Base-by-base conservation (phyloP, 108 stramenopile genomes). In the Chaetoceros muelleri region DNA sequence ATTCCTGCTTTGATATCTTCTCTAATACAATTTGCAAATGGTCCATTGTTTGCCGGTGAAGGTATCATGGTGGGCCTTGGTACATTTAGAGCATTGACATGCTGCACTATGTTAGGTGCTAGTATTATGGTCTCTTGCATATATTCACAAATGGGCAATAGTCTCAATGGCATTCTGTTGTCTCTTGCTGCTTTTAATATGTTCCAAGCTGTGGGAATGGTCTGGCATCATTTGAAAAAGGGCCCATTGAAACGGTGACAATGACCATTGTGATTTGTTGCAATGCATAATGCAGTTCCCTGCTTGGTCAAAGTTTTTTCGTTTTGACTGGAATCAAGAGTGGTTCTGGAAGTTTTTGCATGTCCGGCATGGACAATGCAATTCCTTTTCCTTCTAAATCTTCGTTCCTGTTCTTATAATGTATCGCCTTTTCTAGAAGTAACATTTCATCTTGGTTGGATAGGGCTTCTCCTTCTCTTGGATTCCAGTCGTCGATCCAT, bases 41-140 rank as follows among this genome's bases (percentile, higher is more conserved):
- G 90, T 3, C 69, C 80, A 0, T 75, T 76, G 1, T 80, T 86
- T 53, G 80, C 81, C 25, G 90, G 85, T 0, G 90, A 92, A 58
- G 90, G 90, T 0, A 61, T 79, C 25, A 79, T 87, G 78, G 65
- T 85, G 50, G 90, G 90, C 0, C 52, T 82, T 2, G 79, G 75
- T 1, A 30, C 48, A 22, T 92, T 73, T 55, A 57, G 65, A 20
- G 83, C 74, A 21, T 64, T 91, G 56, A 83, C 83, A 1, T 5
- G 70, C 7, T 60, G 78, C 24, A 84, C 85, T 16, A 61, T 60
- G n/a, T 27, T 65, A 8, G 82, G 83, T 17, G 71, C 75, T 22
- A 60, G 34, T 8, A 55, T 51, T 0, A 81, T 91, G 81, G 49
- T 87, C 0, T 67, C 58, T 17, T 73, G 70, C 53, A 27, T 87